Evolutionary conservation across 2,329 filamentous ascomycete species (phyloP).

Genomic region (Delphinella strobiligena): DNA sequence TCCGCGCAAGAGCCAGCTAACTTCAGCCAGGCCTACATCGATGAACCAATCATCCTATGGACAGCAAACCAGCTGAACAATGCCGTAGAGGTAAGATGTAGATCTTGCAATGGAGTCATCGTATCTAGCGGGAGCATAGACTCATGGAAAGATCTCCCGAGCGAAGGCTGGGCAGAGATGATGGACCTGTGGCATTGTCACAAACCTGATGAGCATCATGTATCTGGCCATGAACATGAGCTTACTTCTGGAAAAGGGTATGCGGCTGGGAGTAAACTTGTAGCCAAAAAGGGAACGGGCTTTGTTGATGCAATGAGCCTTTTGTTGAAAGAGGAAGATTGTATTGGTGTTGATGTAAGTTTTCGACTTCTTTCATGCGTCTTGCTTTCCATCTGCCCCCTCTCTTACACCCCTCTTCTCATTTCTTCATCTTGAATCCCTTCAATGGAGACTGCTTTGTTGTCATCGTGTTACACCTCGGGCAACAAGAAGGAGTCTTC

Average conservation of each 20-base stretch:
- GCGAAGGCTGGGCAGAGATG: slow-evolving; percentile 98
- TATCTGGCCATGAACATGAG: slow-evolving; percentile 32
- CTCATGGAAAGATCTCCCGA: slow-evolving; percentile 84
- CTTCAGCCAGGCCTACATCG: background rate
- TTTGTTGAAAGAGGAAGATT: slow-evolving; percentile 57
- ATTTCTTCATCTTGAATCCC: background rate
- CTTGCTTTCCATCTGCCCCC: background rate
- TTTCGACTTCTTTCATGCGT: slow-evolving; percentile 8
- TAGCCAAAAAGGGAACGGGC: slow-evolving; percentile 53
- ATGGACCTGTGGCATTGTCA: slow-evolving; percentile 99
- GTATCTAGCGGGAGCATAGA: slow-evolving; percentile 25
- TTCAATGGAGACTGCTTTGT: background rate
- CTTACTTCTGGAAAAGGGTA: slow-evolving; percentile 54
- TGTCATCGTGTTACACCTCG: background rate
- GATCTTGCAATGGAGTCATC: slow-evolving; percentile 15
- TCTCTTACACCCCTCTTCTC: background rate
- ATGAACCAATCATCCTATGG: slow-evolving; percentile 26
- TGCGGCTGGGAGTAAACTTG: slow-evolving; percentile 65
- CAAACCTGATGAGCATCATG: slow-evolving; percentile 55
- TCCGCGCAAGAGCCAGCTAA: background rate
- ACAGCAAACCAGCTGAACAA: slow-evolving; percentile 23
- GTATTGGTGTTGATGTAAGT: slow-evolving; percentile 36
- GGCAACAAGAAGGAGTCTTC: background rate
- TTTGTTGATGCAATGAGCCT: slow-evolving; percentile 76
- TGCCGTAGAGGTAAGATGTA: slow-evolving; percentile 17